phyloP scores from a whole-genome alignment of 2,329 filamentous ascomycete genomes.

The Fusarium pseudocircinatum region DNA sequence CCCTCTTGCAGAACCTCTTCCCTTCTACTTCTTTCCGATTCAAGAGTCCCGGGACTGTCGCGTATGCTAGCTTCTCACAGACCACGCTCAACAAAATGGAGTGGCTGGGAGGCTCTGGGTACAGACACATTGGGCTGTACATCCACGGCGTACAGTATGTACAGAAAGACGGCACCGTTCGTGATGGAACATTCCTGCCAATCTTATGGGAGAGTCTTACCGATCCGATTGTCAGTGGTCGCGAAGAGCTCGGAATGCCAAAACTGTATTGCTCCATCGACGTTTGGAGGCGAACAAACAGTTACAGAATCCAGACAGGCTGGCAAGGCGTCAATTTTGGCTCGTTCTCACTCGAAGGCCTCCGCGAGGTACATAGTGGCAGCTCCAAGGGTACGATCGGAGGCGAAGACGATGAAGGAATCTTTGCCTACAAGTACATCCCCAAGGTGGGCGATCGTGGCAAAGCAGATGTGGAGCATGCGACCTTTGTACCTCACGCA shows the following conservation, averaged over 20 bases:
- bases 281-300: neutral
- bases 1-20: conserved; percentile 53
- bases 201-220: conserved; percentile 47
- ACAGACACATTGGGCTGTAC: conserved; percentile 67
- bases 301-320: neutral
- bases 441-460: neutral
- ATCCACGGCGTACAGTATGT: conserved; percentile 70
- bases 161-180: conserved; percentile 56
- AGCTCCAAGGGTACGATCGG: neutral
- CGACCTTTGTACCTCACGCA: neutral
- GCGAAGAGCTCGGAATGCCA: conserved; percentile 65
- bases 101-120: conserved; percentile 69
- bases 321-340: neutral
- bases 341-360: neutral
- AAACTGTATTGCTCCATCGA: conserved; percentile 3
- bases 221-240: conserved; percentile 68
- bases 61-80: conserved; percentile 54
- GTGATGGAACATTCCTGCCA: conserved; percentile 37
- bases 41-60: conserved; percentile 58
- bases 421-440: neutral
- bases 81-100: conserved; percentile 62
- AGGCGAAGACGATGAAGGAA: neutral
- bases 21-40: conserved; percentile 59
- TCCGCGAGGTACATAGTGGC: neutral
- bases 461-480: neutral